A percentile compares a stretch with the other conserved stretches of the same genome.
Evolutionary conservation across 306 rosid species (phyloP).

Genomic region (Bauhinia variegata): DNA sequence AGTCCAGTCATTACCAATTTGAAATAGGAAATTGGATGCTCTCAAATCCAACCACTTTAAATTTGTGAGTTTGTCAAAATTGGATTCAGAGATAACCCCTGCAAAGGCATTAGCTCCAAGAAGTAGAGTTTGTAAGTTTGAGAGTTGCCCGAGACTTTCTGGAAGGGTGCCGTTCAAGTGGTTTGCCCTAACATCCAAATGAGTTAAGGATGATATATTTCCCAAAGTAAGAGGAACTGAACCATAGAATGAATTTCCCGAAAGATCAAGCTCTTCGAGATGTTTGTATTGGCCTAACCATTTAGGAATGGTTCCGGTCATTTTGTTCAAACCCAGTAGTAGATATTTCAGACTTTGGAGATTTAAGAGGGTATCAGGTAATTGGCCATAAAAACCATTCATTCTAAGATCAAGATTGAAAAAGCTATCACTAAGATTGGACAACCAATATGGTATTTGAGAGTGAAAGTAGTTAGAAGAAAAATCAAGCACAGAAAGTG

Average conservation of each 20-base stretch:
- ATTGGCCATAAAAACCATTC: neutral
- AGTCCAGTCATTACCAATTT: conserved; percentile 22
- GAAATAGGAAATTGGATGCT: neutral
- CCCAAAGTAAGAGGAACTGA: conserved; percentile 2
- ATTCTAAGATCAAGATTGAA: neutral
- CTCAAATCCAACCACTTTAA: too few species aligned
- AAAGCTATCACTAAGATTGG: neutral
- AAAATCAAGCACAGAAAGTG: conserved; percentile 30
- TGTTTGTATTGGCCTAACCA: neutral
- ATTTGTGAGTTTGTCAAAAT: too few species aligned
- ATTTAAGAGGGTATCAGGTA: neutral
- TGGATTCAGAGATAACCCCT: too few species aligned
- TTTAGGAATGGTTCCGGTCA: neutral
- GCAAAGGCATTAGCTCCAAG: too few species aligned
- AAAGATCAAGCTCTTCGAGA: neutral
- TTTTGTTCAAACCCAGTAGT: neutral
- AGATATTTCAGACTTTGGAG: neutral
- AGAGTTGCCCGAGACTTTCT: too few species aligned
- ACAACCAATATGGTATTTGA: conserved; percentile 23
- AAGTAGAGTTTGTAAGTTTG: too few species aligned
- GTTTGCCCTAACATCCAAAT: neutral
- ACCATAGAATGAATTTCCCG: neutral
- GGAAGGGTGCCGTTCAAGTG: neutral
- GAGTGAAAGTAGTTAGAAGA: neutral
- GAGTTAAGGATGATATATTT: neutral